Evolutionary conservation across 306 rosid genomes (phyloP).

Genomic region (Vigna unguiculata): DNA sequence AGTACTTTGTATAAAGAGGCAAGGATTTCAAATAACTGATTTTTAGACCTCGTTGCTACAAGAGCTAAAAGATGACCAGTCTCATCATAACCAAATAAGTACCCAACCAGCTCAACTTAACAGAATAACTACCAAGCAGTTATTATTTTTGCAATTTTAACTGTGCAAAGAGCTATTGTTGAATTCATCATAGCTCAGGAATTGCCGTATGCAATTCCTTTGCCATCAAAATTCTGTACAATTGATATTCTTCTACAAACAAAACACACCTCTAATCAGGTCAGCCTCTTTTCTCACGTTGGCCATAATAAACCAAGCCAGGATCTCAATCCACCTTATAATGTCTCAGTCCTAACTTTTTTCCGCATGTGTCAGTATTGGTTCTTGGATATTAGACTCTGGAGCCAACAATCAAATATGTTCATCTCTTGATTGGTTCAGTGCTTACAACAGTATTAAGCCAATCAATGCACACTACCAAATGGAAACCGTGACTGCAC

Average conservation of each 20-base stretch:
- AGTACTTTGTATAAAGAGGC: background rate
- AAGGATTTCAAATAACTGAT: slow-evolving; percentile 22
- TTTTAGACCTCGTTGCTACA: background rate
- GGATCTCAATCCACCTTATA: background rate
- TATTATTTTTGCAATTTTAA: background rate
- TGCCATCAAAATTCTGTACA: background rate
- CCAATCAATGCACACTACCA: too few species aligned
- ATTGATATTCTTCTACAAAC: background rate
- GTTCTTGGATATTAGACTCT: background rate
- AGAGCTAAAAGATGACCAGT: background rate
- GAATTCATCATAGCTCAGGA: background rate
- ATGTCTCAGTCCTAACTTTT: background rate
- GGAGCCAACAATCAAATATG: background rate
- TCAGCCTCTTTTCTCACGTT: background rate
- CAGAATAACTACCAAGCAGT: background rate
- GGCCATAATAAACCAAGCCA: background rate
- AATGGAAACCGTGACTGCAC: too few species aligned
- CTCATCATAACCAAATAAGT: background rate
- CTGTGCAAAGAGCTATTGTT: background rate
- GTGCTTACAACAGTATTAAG: background rate
- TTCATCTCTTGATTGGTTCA: background rate
- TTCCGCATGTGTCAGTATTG: background rate
- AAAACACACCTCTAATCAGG: background rate
- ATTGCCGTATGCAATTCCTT: background rate
- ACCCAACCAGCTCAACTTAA: background rate